These are phyloP conservation scores for Monosiga brevicollis DNA, from an alignment of 78 protist species.

Conservation along the genomic window DNA sequence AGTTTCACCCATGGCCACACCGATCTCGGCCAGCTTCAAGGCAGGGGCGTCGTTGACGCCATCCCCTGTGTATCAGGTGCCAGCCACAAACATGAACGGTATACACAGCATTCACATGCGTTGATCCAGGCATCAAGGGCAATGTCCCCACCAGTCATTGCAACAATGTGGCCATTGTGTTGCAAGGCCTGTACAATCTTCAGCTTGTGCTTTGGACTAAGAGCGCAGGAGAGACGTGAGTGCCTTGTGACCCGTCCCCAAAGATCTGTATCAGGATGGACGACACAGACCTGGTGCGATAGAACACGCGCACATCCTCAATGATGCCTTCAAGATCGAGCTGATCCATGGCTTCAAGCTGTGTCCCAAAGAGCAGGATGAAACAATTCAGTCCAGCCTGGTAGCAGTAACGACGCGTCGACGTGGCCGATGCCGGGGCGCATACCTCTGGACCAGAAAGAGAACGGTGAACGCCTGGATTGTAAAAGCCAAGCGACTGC, in stretches of 20 bases:
- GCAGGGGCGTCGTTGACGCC: slow-evolving; percentile 87
- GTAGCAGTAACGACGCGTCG: no score
- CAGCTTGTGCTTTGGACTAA: slow-evolving; percentile 34
- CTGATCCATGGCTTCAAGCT: slow-evolving; percentile 12
- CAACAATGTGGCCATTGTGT: slow-evolving; percentile 17
- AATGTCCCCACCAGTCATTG: slow-evolving; percentile 27
- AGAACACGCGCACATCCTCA: slow-evolving; percentile 1
- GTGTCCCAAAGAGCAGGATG: no score
- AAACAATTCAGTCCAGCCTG: no score
- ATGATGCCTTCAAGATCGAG: background rate
- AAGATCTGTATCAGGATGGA: no score
- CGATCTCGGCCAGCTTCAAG: slow-evolving; percentile 57
- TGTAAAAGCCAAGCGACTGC: slow-evolving; percentile 9
- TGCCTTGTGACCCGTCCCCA: no score
- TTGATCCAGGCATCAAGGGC: background rate
- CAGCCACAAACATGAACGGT: background rate
- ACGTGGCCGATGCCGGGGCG: no score
- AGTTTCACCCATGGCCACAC: slow-evolving; percentile 43
- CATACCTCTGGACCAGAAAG: slow-evolving; percentile 2
- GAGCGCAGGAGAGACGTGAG: no score
- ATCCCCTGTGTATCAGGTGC: slow-evolving; percentile 40
- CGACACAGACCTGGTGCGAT: slow-evolving; percentile 17
- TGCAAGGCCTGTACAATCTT: slow-evolving; percentile 20
- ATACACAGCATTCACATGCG: background rate
- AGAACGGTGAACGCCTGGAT: background rate